Evolutionary conservation across 108 stramenopile genomes (phyloP), one percentile per base, ranked within the genome.

Genomic region (Nitzschia inconspicua): DNA sequence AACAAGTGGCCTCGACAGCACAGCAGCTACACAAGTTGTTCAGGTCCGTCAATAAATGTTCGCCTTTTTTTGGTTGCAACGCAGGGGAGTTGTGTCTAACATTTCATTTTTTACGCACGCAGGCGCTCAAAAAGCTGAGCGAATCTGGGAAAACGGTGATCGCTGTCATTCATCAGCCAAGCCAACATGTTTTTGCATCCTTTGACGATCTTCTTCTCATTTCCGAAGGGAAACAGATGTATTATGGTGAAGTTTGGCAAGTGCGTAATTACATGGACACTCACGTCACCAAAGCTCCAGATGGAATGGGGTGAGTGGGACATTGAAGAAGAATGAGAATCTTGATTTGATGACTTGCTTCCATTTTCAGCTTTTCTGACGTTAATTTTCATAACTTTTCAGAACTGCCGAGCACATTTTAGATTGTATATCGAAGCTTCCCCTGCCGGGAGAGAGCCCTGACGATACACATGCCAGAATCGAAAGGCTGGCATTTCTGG

Each of bases 141-240:
- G 83, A 91, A 66, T 30, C 65, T 30, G 86, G 87, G 11, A 84
- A 91, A 57, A 93, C 90, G 7, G 65, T 96, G 32, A 60, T 96
- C 26, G 76, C 87, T 4, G 89, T 91, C 2, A 93, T 96, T 60
- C 95, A 96, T 68, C 95, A 96, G 58, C 93, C 93, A 9, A 76
- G 78, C 41, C 85, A 86, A 44, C 81, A 84, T 13, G 81, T 85
- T 26, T 94, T 89, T 66, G 58, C 57, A 4, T 57, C 83, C n/a
- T 94, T 94, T 73, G 93, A 94, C 52, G 86, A 94, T 60, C 68
- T 94, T 10, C 60, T 94, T 9, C 76, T 94, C 14, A 57, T 94
- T 5, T 80, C 78, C n/a, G 93, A 94, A 51, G 93, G 93, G 0
- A 84, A 77, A 39, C 62, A 80, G 40, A 89, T 94, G 86, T 94